A percentile compares a stretch with the other conserved stretches of the same genome.
These are phyloP conservation scores for Astrephomene gubernaculifera DNA, from an alignment of 139 green algal genomes.

Conservation along the genomic window DNA sequence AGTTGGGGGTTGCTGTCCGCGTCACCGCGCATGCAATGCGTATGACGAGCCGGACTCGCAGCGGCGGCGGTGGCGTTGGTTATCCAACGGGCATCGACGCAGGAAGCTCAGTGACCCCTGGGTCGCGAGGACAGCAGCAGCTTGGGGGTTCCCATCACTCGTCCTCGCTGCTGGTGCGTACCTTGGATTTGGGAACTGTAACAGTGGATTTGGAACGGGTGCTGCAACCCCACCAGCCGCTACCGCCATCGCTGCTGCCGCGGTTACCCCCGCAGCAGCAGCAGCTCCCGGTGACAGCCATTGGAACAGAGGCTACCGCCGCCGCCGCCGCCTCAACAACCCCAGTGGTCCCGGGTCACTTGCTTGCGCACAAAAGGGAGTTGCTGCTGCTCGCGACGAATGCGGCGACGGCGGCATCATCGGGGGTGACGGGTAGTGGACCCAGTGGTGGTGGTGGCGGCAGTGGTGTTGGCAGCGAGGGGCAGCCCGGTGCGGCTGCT, in stretches of 20 bases:
- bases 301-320: too few relatives aligned
- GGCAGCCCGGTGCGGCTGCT: background rate
- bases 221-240: background rate
- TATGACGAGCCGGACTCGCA: background rate
- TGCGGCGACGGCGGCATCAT: too few relatives aligned
- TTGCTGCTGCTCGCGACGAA: background rate
- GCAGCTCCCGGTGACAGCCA: too few relatives aligned
- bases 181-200: background rate
- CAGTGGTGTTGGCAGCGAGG: background rate
- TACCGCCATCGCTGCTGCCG: background rate
- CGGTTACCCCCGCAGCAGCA: background rate
- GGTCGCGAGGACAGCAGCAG: background rate
- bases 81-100: background rate
- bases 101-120: background rate
- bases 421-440: too few relatives aligned
- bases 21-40: background rate
- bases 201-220: background rate
- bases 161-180: background rate
- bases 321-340: too few relatives aligned
- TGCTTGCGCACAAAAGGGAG: background rate
- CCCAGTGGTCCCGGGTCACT: too few relatives aligned
- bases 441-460: too few relatives aligned
- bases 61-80: background rate
- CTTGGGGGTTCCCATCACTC: background rate
- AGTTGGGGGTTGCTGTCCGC: background rate